Evolutionary conservation across 768 basidiomycete species (phyloP), one percentile per base, ranked within the genome.

Genomic region (Mycena vulgaris): DNA sequence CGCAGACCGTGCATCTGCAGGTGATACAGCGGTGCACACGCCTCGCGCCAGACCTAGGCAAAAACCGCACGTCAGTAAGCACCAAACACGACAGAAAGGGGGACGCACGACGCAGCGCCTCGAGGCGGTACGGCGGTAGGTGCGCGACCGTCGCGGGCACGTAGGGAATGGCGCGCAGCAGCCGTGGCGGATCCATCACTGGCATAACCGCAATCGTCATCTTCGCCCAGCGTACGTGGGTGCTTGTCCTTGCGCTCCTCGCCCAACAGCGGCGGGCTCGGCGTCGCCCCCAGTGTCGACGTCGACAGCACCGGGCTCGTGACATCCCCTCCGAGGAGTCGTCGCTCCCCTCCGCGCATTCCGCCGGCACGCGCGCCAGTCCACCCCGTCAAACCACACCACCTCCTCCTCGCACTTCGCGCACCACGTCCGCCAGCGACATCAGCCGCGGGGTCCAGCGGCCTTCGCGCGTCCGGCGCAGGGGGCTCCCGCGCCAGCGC

Each of bases 301-400:
- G 92, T 91, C 16, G 92, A 93, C 30, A 93, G 76, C 5, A 93
- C 92, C 0, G 93, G 93, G 71, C 92, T 93, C 23, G 93, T 93
- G 86, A 85, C 19, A 85, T 23, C 76, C 78, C 28, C 74, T 45
- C 42, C 21, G 81, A 83, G 2, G 88, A 83, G 68, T 88, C 87
- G 63, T 87, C 87, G 53, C 88, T 87, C 47, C 86, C 79, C 68
- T 65, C 55, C 42, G 76, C 48, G 63, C 81, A 59, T 89, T 87
- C 65, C 81, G 75, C 69, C 84, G 80, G 62, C 85, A 77, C 76
- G 88, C 87, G 7, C 87, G 75, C 91, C 92, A 93, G 75, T 93
- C 91, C 3, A 92, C 83, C 0, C 92, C 92, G 60, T 93, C 90
- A 66, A 89, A 91, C 93, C 93, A 94, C 2, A 90, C 81, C 0